A percentile compares a stretch with the other conserved stretches of the same genome.
These are phyloP conservation scores for Litsea cubeba DNA, from an alignment of 164 flowering plant species.

Conservation along the genomic window DNA sequence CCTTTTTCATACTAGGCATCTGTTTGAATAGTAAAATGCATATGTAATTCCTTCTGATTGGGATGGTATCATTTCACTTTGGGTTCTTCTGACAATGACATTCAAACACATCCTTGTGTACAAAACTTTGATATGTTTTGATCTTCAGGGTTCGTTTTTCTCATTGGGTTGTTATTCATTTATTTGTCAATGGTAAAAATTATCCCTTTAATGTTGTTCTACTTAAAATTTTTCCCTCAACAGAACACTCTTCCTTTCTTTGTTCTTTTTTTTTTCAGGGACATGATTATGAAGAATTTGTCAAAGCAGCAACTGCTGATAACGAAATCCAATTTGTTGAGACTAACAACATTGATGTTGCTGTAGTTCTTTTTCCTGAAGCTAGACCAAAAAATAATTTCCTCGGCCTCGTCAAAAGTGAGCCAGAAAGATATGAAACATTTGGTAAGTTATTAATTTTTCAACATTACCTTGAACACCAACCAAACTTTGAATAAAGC, in stretches of 20 bases:
- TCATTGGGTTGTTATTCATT: not conserved
- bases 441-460: conserved; percentile 52
- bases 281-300: conserved; percentile 59
- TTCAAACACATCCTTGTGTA: not conserved
- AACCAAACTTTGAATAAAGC: not conserved
- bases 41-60: not conserved
- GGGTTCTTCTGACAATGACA: not conserved
- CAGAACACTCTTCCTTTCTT: not conserved
- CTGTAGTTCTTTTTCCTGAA: conserved; percentile 67
- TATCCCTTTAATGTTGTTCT: too few species aligned
- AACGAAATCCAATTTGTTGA: conserved; percentile 84
- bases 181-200: not conserved
- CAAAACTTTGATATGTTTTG: not conserved
- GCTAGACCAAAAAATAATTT: conserved; percentile 28
- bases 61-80: not conserved
- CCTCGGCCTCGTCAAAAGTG: conserved; percentile 80
- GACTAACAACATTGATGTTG: conserved; percentile 43
- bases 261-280: conserved; percentile 38
- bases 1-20: not conserved
- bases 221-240: not conserved
- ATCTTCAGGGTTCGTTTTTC: not conserved
- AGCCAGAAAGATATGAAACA: conserved; percentile 68
- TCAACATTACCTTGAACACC: not conserved
- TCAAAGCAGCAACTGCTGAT: conserved; percentile 63
- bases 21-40: not conserved